Base-by-base conservation (phyloP, 2,329 filamentous ascomycete genomes). In the Didymella segeticola region DNA sequence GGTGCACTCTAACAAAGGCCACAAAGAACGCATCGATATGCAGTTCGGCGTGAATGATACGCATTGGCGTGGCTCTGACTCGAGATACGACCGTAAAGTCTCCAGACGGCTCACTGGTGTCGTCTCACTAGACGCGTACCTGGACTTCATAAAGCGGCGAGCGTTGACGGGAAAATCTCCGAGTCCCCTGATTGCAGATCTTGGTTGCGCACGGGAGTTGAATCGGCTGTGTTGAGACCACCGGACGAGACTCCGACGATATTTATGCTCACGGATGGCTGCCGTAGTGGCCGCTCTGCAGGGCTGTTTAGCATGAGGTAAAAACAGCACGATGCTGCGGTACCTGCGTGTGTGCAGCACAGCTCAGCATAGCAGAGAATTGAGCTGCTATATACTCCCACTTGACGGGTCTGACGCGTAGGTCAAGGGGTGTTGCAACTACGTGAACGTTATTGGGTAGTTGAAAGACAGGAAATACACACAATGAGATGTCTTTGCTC, bases 1-100 rank as follows among this genome's bases (percentile, higher is more conserved):
- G 72, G 72, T 4, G 43, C 47, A n/a, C 60, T 73, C 5, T 73
- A 46, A 41, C 14, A 34, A 23, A 34, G 15, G 29, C 22, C 36
- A 22, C 26, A 30, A 31, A 7, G 7, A 27, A 9, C 2, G 17
- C 12, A 20, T 8, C 27, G 30, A 19, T 15, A 17, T 36, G 7
- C 33, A 8, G 2, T 29, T 5, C 26, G 14, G 37, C 25, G 5
- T 25, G 19, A 19, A 27, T 26, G 47, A 20, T 11, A 45, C 25
- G 20, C 15, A 20, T 27, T 29, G 7, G 31, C 25, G 12, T 9
- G 15, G 20, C 22, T 42, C 20, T 42, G 43, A 43, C 25, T 43
- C 31, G 27, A 6, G 1, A 15, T 27, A 14, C 19, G n/a, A 29
- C 27, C 41, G 27, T 19, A 20, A 26, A 39, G 14, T 30, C 42